Evolutionary conservation across 257 asterid species (phyloP), one percentile per base, ranked within the genome.

Genomic region (Solanum phureja): DNA sequence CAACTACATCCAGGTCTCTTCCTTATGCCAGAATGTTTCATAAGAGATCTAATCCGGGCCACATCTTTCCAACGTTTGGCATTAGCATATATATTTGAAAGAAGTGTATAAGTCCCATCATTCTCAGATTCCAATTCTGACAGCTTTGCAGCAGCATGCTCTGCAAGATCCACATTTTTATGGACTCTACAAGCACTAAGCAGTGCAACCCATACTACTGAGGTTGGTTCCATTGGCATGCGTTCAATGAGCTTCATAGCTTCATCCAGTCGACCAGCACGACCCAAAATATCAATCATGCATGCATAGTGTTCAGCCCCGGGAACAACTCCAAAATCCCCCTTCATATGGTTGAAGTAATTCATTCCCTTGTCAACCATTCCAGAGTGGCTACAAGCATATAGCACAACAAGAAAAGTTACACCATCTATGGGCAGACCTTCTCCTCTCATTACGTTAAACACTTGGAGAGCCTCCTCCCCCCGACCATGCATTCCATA

Each of bases 381-480:
- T 66, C 99, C 99, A 42, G 98, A 96, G 92, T 96, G 99, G 92
- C 98, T 95, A 87, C 99, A 96, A 37, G 99, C 96, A 90, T 95
- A 94, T 34, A 96, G 93, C 86, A 95, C 93, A 66, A 96, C 98
- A 85, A 96, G 92, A 77, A 93, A 94, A 90, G 98, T 94, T 38
- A 96, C 93, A 44, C 95, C 98, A 89, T 96, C 99, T 83, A 94
- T 85, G 4, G 87, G 87, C 23, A 94, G 85, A 76, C 95, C 94
- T 44, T 90, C 89, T 68, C 49, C 82, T 60, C 89, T 89, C 98
- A 96, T 95, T 85, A 88, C 90, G 58, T 89, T 71, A 72, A 96
- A 95, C 69, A 94, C 88, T 87, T 92, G 90, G 83, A 95, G 88
- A 86, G 96, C 98, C 90, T 96, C 98, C 42, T 91, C 93, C 8